Evolutionary conservation across 228 moss, liverwort and hornwort genomes (phyloP), one percentile per base, ranked within the genome.

Genomic region (Sphagnum fallax): DNA sequence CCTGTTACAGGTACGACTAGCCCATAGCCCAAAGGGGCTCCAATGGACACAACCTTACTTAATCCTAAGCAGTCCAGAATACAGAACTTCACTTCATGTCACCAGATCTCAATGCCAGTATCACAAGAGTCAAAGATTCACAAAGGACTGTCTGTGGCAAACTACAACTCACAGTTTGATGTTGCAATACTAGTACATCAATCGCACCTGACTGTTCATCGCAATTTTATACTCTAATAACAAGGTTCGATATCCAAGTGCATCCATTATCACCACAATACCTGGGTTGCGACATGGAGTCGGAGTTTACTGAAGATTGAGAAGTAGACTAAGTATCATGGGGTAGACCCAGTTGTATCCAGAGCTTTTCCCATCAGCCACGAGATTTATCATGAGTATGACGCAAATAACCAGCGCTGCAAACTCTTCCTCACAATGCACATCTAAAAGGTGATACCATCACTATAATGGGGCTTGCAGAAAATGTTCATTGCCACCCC

Each of bases 1-100:
- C 95, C 95, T 95, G 95, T 95, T 89, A 88, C 92, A 92, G 92
- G 89, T 72, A 77, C 77, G 95, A 90, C 92, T 90, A 87, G 87
- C 84, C 79, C 81, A 75, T 90, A 84, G 82, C 88, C 90, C 85
- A 55, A 55, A 78, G 77, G 80, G 91, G 84, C 90, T 80, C 90
- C 82, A 83, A 75, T 75, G 86, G 79, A 87, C 72, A 32, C 32
- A 76, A 83, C 92, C 86, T 88, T 87, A 75, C 32, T 2, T 32
- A 32, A 78, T 83, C 80, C 78, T 88, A 76, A 82, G 75, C 81
- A 76, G 75, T 76, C 84, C 80, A 73, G 85, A 90, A 90, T 90
- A 64, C 85, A 87, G 82, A 80, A 81, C 77, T 76, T 75, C 84
- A 75, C 73, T 78, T 79, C 82, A 76, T 82, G 79, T 73, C 5